phyloP scores from a whole-genome alignment of 176 grass and related monocot species.

The Juncus effusus region DNA sequence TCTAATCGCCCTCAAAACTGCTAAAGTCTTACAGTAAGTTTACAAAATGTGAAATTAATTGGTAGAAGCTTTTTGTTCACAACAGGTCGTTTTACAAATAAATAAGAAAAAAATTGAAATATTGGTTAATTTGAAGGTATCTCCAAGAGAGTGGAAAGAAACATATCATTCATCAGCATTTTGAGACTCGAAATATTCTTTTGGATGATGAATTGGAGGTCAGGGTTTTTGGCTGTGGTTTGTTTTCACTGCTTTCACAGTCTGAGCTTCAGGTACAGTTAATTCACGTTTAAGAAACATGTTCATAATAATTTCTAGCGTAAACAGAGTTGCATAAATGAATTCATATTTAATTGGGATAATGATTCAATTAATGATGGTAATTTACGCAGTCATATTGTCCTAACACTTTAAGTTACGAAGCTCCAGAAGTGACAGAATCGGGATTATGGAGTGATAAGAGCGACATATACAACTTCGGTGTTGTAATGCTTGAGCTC shows the following conservation, averaged over 20 bases:
- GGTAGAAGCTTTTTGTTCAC: not conserved
- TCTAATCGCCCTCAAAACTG: conserved; percentile 50
- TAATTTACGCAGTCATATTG: not conserved
- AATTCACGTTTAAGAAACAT: not conserved
- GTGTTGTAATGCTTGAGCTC: conserved; percentile 86
- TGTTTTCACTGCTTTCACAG: conserved; percentile 12
- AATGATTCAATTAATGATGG: conserved; percentile 10
- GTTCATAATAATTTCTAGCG: not conserved
- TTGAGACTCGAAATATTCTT: conserved; percentile 41
- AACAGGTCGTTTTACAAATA: not conserved
- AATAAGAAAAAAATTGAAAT: not conserved
- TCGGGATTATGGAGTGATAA: conserved; percentile 38
- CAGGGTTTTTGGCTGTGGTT: conserved; percentile 29
- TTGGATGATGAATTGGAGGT: conserved; percentile 32
- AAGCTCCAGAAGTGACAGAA: conserved; percentile 76
- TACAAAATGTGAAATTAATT: conserved; percentile 27
- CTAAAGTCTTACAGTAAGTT: conserved; percentile 85
- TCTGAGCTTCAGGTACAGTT: conserved; percentile 31
- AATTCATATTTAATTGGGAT: not conserved
- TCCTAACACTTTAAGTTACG: conserved; percentile 37
- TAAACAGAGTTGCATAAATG: too few relatives aligned
- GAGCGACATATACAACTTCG: conserved; percentile 91
- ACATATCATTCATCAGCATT: conserved; percentile 35
- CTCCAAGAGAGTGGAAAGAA: conserved; percentile 30
- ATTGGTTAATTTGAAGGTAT: conserved; percentile 28